phyloP scores from a whole-genome alignment of 1,284 basidiomycete genomes.

The Ceratobasidium sp. region DNA sequence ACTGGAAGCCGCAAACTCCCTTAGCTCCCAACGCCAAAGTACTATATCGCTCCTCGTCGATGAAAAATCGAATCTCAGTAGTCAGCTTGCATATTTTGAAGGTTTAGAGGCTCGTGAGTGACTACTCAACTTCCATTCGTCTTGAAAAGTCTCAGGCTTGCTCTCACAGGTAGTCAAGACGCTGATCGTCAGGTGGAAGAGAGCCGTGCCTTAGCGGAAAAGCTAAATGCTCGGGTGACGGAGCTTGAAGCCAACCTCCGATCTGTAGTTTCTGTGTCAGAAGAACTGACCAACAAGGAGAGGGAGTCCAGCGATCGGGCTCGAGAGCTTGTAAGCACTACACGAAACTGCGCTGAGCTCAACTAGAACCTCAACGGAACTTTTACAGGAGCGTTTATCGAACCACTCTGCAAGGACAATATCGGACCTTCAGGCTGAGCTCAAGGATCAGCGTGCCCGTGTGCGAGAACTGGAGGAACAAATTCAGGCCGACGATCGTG shows the following conservation, averaged over 20 bases:
- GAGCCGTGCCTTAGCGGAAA: constrained; percentile 35
- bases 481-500: constrained; percentile 78
- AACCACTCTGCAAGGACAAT: constrained; percentile 47
- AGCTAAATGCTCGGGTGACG: constrained; percentile 16
- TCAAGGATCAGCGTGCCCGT: constrained; percentile 61
- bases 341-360: neutral
- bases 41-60: constrained; percentile 30
- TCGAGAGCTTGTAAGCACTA: constrained; percentile 26
- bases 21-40: constrained; percentile 33
- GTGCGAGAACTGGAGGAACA: constrained; percentile 77
- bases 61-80: constrained; percentile 27
- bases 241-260: constrained; percentile 25
- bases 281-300: constrained; percentile 25
- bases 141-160: neutral
- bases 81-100: constrained; percentile 24
- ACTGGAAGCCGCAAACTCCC: constrained; percentile 52
- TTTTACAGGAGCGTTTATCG: constrained; percentile 14
- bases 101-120: constrained; percentile 31
- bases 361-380: neutral
- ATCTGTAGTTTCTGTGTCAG: neutral
- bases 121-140: neutral
- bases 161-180: constrained; percentile 44
- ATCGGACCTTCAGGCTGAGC: constrained; percentile 61
- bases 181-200: constrained; percentile 44
- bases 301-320: constrained; percentile 34